Evolutionary conservation across 2,329 filamentous ascomycete genomes (phyloP).

Genomic region (Metarhizium sp.): DNA sequence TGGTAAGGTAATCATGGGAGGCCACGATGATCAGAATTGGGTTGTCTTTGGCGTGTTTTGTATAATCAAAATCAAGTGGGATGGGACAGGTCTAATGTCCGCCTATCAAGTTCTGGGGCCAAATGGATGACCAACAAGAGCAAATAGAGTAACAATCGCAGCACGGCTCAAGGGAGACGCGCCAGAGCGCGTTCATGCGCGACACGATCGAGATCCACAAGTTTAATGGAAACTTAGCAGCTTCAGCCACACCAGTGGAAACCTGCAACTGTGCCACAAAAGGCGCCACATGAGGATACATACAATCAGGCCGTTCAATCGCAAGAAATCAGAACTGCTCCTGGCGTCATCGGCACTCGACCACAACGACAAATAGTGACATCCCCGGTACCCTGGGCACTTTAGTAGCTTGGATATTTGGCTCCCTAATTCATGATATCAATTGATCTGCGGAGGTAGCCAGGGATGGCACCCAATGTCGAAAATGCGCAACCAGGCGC

Average conservation of each 20-base stretch:
- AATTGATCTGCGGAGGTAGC: constrained; percentile 16
- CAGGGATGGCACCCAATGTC: constrained; percentile 24
- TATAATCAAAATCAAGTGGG: not conserved
- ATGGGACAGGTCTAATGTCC: not conserved
- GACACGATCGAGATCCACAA: constrained; percentile 17
- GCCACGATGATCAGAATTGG: not conserved
- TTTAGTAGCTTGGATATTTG: not conserved
- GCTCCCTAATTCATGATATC: constrained; percentile 4
- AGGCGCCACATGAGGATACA: not conserved
- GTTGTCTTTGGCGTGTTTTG: not conserved
- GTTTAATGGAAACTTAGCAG: constrained; percentile 22
- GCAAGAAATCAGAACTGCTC: too few species aligned
- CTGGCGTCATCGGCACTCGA: not conserved
- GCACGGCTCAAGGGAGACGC: constrained; percentile 18
- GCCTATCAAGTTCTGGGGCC: not conserved
- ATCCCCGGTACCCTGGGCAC: not conserved
- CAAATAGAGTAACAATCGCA: not conserved
- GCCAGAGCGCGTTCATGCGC: constrained; percentile 19
- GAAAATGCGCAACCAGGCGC: constrained; percentile 15
- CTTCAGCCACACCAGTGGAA: constrained; percentile 8
- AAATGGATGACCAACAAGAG: not conserved
- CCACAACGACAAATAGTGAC: not conserved
- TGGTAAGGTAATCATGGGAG: constrained; percentile 11
- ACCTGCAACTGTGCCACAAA: not conserved
- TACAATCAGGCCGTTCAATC: not conserved